Conservation (phyloP, 2,329 filamentous ascomycete species). For the Alternaria brassicae region DNA sequence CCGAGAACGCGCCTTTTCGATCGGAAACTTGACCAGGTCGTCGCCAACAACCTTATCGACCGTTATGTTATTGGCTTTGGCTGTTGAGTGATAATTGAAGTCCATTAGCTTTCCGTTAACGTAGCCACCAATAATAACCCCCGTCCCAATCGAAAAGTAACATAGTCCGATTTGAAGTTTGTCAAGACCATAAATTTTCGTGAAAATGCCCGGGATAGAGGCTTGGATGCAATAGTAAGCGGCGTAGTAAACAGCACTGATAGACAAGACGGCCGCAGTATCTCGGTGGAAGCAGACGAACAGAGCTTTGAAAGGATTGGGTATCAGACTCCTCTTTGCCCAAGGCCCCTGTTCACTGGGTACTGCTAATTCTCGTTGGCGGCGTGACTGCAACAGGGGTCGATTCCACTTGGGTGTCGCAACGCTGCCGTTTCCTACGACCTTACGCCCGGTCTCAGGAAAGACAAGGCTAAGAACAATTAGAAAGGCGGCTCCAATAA, state of each 20-base stretch:
- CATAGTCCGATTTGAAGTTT: background rate
- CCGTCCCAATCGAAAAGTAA: background rate
- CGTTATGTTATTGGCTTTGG: background rate
- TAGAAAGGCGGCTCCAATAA: background rate
- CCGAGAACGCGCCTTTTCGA: background rate
- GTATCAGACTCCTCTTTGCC: background rate
- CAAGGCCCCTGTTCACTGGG: background rate
- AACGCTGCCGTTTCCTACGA: background rate
- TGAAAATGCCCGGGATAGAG: background rate
- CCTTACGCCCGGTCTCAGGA: constrained; percentile 1
- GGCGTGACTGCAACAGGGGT: background rate
- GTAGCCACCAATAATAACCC: background rate
- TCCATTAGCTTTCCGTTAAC: background rate
- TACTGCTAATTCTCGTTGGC: background rate
- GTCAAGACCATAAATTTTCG: background rate
- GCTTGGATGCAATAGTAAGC: constrained; percentile 2
- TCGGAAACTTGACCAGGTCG: background rate
- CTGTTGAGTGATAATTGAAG: background rate
- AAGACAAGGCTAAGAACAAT: background rate
- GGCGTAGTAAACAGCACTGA: background rate
- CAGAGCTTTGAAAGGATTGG: background rate
- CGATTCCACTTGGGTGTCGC: background rate
- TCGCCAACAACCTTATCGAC: background rate
- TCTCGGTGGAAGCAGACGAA: background rate
- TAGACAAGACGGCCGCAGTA: background rate